Evolutionary conservation across 768 basidiomycete genomes (phyloP), one percentile per base, ranked within the genome.

Genomic region (Calocybe cyanea): DNA sequence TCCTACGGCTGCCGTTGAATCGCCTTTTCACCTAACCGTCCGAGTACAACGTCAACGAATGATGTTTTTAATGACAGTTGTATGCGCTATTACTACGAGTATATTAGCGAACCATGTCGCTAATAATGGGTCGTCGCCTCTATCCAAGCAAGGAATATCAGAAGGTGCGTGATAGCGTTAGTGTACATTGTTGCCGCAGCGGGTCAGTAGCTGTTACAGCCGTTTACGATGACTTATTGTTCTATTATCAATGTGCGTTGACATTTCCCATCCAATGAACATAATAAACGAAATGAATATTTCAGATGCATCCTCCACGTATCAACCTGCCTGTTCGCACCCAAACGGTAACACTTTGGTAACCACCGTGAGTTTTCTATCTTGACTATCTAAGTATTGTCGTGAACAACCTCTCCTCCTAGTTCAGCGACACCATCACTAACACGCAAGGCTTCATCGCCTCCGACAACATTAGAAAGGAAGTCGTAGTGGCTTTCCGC

Each of bases 371-470:
- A 39, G 38, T 42, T 19, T 31, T 33, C 28, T 20, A 4, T 17
- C 21, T 35, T 19, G 23, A 5, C 33, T 18, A 19, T n/a, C 24
- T 39, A 11, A 32, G 8, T 43, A n/a, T 24, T 19, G 19, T 9
- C n/a, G n/a, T n/a, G n/a, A n/a, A n/a, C n/a, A n/a, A 24, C 17
- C 33, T n/a, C 4, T 31, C 8, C 37, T 30, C 44, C 14, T 45
- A 74, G 73, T 68, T 75, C 45, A 60, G 47, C 41, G 55, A 66
- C 40, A 28, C 65, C 2, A 4, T 65, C n/a, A 69, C 70, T 11
- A 62, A 65, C 18, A 66, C 67, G 2, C 68, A 69, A 58, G 75
- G 73, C 18, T 76, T 68, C 42, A 62, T 76, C 19, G 73, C 67
- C 1, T 63, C 71, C 15, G 75, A 76, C 46, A 70, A 75, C 45